These are phyloP conservation scores for Saccharomycopsis javanensis DNA, from an alignment of 805 yeast genomes.

Conservation along the genomic window DNA sequence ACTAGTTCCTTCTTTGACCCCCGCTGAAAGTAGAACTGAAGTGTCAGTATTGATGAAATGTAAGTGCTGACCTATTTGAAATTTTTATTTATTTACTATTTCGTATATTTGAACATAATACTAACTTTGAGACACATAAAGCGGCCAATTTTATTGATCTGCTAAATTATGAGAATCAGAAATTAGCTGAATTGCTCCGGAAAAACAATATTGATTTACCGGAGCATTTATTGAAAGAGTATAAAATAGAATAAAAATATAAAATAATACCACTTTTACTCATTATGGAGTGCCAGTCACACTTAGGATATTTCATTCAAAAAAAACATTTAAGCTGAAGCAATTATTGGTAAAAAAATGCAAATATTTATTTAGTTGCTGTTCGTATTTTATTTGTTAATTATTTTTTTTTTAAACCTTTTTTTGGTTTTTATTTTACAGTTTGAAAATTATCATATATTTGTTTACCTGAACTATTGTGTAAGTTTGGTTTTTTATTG, in stretches of 20 bases:
- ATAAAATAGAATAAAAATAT: not conserved
- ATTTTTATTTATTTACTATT: not conserved
- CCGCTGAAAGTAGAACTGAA: conserved; percentile 74
- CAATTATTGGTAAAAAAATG: no score
- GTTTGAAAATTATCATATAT: not conserved
- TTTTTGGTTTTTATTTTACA: not conserved
- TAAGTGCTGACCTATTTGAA: conserved; percentile 20
- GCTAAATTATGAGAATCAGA: conserved; percentile 11
- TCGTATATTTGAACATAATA: not conserved
- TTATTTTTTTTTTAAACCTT: not conserved
- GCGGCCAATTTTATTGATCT: conserved; percentile 16
- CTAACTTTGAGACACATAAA: not conserved
- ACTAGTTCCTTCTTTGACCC: conserved; percentile 61
- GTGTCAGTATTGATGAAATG: conserved; percentile 57
- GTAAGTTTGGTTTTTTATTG: no score
- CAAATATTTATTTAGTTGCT: no score
- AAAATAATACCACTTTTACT: no score
- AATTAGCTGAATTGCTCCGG: conserved; percentile 5
- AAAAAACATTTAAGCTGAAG: not conserved
- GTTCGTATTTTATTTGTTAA: not conserved
- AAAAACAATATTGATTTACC: conserved; percentile 8
- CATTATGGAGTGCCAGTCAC: not conserved
- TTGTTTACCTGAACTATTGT: not conserved
- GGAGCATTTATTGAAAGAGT: conserved; percentile 6
- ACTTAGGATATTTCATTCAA: not conserved